Base-by-base conservation (phyloP, 495 filamentous ascomycete genomes). In the Arthonia radiata region DNA sequence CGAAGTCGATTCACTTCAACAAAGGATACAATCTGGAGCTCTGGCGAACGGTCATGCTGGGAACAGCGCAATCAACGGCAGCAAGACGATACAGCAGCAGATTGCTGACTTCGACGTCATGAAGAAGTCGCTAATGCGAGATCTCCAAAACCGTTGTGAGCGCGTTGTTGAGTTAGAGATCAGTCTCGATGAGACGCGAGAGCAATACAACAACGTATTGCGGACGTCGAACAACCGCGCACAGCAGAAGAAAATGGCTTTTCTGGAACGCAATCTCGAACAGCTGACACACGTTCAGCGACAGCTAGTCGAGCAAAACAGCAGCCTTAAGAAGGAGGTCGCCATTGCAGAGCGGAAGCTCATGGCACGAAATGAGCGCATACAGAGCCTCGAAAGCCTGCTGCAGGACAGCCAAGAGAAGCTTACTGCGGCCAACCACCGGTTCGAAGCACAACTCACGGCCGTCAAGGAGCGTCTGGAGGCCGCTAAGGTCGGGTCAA, bases 211-310 rank as follows among this genome's bases (percentile, higher is more conserved):
- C 55, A 90, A 90, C 37, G 83, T 97, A 25, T 64, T 97, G 19
- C 71, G 83, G 17, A 76, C 76, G 12, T 90, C 78, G 29, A 94
- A 94, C 58, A 93, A 89, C 57, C 74, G 82, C 19, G 80, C 82
- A 13, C 86, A 97, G 52, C 86, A 94, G 50, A 97, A 97, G 69
- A 97, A 94, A 63, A 93, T 97, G 78, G 86, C 82, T 4, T 97
- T 97, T 66, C 54, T 97, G 23, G 89, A 97, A 52, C 73, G 86
- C 42, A 97, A 97, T 47, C 65, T 97, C 10, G 86, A 97, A 52
- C 89, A 94, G 50, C 59, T 97, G 22, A 97, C 89, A 0, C 74
- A 86, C 40, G 89, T 97, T 29, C 86, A 97, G 47, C 67, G 86
- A 13, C 89, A 97, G 56, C 64, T 97, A 5, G 86, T 97, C 15